Evolutionary conservation across 225 moss, liverwort and hornwort species (phyloP).

Genomic region (Pleurozium schreberi): DNA sequence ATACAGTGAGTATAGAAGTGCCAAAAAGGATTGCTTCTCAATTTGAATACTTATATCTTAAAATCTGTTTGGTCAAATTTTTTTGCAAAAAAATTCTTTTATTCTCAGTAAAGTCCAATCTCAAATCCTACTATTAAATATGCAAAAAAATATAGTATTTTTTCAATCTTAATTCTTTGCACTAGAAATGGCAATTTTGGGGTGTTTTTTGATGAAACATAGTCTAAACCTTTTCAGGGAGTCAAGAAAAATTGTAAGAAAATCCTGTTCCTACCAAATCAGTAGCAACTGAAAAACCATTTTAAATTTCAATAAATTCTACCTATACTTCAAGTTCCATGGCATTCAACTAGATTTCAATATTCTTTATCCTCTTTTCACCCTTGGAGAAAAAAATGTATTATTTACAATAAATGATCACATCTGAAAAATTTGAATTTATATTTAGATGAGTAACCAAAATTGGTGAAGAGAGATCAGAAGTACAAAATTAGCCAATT

Average conservation of each 20-base stretch:
- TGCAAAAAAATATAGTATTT: background rate
- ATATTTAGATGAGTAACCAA: background rate
- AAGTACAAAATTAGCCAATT: background rate
- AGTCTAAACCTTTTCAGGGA: background rate
- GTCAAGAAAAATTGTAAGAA: background rate
- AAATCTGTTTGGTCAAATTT: background rate
- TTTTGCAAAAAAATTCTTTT: background rate
- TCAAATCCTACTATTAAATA: background rate
- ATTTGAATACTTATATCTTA: background rate
- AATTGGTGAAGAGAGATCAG: background rate
- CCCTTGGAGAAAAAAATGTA: accelerated
- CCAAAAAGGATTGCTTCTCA: accelerated
- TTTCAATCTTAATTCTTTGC: background rate
- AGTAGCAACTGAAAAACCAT: background rate
- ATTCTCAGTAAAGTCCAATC: no score
- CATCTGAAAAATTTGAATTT: background rate
- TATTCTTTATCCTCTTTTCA: background rate
- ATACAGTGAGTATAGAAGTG: background rate
- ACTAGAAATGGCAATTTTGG: accelerated
- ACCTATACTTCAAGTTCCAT: accelerated
- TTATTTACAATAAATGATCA: background rate
- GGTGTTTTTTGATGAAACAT: accelerated
- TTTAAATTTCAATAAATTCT: background rate
- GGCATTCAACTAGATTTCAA: background rate
- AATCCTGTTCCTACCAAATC: accelerated